Conservation (phyloP, 2,329 filamentous ascomycete genomes). For the Raffaelea arxii region DNA sequence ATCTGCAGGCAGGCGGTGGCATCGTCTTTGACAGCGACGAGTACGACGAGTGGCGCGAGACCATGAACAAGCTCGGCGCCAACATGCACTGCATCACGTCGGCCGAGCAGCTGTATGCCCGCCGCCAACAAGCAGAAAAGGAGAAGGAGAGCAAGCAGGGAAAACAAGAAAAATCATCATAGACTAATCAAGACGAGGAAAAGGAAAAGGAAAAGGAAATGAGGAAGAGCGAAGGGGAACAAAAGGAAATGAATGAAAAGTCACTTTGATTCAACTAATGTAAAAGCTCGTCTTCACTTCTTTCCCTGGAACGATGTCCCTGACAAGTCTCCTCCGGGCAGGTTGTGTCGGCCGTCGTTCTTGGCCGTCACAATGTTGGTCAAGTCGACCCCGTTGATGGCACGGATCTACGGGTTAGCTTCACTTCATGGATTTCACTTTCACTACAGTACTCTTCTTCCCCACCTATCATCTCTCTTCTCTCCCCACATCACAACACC, state of each 20-base stretch:
- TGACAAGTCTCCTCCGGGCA: conserved; percentile 28
- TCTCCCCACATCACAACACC: too few relatives aligned
- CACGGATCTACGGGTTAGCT: too few relatives aligned
- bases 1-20: conserved; percentile 81
- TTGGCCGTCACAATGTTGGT: conserved; percentile 25
- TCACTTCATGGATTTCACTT: too few relatives aligned
- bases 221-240: not conserved
- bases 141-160: not conserved
- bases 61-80: conserved; percentile 84
- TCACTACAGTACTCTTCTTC: too few relatives aligned
- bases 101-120: conserved; percentile 59
- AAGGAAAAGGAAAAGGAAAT: not conserved
- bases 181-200: not conserved
- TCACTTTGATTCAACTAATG: too few relatives aligned
- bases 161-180: not conserved
- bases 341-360: conserved; percentile 24
- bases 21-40: conserved; percentile 92
- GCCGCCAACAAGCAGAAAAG: conserved; percentile 16
- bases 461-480: too few relatives aligned
- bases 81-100: conserved; percentile 82
- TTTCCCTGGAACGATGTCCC: conserved; percentile 18
- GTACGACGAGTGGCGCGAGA: conserved; percentile 90
- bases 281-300: conserved; percentile 1
- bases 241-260: too few relatives aligned
- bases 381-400: conserved; percentile 31